These are phyloP conservation scores for Plasmopara viticola DNA, from an alignment of 352 stramenopile species.

Conservation along the genomic window DNA sequence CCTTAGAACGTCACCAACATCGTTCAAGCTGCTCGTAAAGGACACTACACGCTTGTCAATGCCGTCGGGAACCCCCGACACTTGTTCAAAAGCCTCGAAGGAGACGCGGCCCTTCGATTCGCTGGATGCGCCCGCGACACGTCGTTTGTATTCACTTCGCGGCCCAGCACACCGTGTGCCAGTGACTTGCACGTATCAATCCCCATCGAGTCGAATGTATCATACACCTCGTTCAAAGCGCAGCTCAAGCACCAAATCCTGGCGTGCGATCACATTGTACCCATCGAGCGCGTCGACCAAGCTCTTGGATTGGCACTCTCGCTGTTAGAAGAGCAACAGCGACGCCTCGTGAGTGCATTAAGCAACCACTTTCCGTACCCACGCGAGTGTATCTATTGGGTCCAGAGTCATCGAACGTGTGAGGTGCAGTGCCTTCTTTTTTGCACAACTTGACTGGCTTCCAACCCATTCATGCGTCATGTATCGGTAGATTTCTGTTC, in stretches of 20 bases:
- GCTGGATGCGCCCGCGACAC: slow-evolving; percentile 12
- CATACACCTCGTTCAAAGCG: slow-evolving; percentile 11
- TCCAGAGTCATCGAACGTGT: slow-evolving; percentile 23
- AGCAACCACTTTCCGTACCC: slow-evolving; percentile 13
- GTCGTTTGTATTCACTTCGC: slow-evolving; percentile 5
- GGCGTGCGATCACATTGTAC: slow-evolving; percentile 29
- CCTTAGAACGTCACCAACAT: slow-evolving; percentile 1
- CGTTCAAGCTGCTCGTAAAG: background rate
- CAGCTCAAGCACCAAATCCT: slow-evolving; percentile 17
- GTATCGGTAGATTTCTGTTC: slow-evolving; percentile 17
- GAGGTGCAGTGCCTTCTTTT: slow-evolving; percentile 16
- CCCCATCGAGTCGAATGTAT: slow-evolving; percentile 6
- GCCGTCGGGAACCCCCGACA: background rate
- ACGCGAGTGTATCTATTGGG: slow-evolving; percentile 22
- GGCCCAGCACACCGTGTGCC: background rate
- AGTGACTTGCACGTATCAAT: background rate
- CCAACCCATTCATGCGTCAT: background rate
- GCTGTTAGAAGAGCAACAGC: slow-evolving; percentile 16
- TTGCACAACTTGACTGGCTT: background rate
- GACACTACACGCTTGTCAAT: slow-evolving; percentile 1
- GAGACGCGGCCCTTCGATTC: slow-evolving; percentile 3
- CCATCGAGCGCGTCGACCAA: slow-evolving; percentile 5
- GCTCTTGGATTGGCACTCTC: slow-evolving; percentile 4
- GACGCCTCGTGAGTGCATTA: slow-evolving; percentile 16
- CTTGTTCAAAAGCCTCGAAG: background rate